Evolutionary conservation across 345 rosid genomes (phyloP), one percentile per base, ranked within the genome.

Genomic region (Pugionium cornutum): DNA sequence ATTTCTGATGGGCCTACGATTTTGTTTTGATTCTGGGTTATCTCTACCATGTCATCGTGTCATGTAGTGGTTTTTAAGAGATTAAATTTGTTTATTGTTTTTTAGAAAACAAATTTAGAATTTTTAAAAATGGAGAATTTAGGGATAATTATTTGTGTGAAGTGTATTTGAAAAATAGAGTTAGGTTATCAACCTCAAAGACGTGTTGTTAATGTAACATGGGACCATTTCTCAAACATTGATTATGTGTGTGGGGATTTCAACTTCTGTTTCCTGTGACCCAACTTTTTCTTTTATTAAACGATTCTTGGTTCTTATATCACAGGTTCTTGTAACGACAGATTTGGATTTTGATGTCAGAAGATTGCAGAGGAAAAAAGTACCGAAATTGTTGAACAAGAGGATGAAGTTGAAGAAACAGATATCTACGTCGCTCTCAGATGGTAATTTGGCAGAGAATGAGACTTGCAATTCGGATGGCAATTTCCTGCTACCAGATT

Each of bases 361-460:
- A 66, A 85, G 82, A 65, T 74, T 80, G 6, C 83, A 83, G 73
- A 83, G 32, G 48, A 86, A 78, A 72, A 91, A 89, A 90, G 98
- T 86, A 6, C 74, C 41, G 8, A 37, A 6, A 37, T 1, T 4
- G 41, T 1, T 1, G 41, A 4, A 4, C 6, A 92, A 92, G 83
- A 82, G 78, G 66, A 78, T 80, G 57, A 73, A 73, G 72, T 53
- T 73, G 57, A 53, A 30, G 29, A 33, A 47, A 7, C 5, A 66
- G 3, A 32, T 42, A 25, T 35, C 7, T 39, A 46, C 35, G 31
- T 53, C 2, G 32, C 37, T 40, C 47, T 29, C 63, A 26, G 45
- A 5, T 37, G 5, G 45, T 55, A 4, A 37, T 55, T 26, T 55
- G 33, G 60, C 9, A 0, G 61, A 70, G 28, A 53, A 80, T 49